Conservation (phyloP, 768 basidiomycete genomes). For the Boletus rex-veris region DNA sequence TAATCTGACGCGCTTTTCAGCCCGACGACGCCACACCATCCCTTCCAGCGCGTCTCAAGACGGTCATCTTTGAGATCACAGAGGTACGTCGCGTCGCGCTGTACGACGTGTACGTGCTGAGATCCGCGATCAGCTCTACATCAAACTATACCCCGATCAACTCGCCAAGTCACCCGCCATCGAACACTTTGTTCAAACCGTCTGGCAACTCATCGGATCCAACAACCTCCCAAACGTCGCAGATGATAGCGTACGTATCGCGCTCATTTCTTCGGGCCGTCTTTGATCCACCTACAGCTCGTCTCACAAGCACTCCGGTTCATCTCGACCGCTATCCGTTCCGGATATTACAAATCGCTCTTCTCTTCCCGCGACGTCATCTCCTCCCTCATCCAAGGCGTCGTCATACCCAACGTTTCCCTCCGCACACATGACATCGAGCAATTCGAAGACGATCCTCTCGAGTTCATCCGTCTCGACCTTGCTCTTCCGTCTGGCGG, state of each 20-base stretch:
- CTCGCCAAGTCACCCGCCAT: conserved; percentile 61
- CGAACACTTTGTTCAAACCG: conserved; percentile 72
- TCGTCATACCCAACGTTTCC: conserved; percentile 90
- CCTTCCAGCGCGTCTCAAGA: conserved; percentile 86
- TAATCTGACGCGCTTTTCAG: conserved; percentile 34
- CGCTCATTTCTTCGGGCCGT: neutral
- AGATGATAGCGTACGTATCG: conserved; percentile 65
- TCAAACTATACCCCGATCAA: conserved; percentile 81
- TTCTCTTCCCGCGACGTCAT: conserved; percentile 84
- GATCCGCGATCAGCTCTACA: conserved; percentile 52
- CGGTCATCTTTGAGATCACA: conserved; percentile 83
- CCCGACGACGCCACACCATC: conserved; percentile 81
- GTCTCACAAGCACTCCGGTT: conserved; percentile 90
- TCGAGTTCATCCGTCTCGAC: conserved; percentile 90
- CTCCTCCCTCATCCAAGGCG: conserved; percentile 77
- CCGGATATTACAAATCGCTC: conserved; percentile 74
- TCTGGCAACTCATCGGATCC: conserved; percentile 80
- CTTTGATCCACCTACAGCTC: conserved; percentile 43
- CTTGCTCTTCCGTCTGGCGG: conserved; percentile 58
- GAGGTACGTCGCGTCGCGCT: conserved; percentile 51
- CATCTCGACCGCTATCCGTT: conserved; percentile 88
- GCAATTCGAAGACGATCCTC: conserved; percentile 95
- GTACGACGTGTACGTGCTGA: neutral
- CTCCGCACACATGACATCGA: conserved; percentile 89
- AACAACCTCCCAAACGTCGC: conserved; percentile 67